Evolutionary conservation across 805 yeast species (phyloP).

Genomic region (Starmera caribaea): DNA sequence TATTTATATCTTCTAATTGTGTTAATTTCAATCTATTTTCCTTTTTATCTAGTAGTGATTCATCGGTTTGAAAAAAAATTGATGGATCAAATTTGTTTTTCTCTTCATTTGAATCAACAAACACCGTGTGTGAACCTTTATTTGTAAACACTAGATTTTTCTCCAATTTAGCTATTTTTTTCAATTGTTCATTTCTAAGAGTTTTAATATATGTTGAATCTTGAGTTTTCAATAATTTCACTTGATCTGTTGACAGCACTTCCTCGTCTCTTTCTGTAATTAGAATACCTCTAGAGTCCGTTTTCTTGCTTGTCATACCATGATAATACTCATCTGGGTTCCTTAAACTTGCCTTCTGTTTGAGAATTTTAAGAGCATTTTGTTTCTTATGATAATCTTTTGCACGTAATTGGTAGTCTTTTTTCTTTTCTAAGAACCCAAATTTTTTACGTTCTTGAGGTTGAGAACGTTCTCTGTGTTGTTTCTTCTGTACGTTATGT

Average conservation of each 20-base stretch:
- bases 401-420: constrained; percentile 70
- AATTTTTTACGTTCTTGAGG: constrained; percentile 59
- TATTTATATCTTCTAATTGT: constrained; percentile 39
- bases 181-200: constrained; percentile 57
- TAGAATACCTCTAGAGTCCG: constrained; percentile 64
- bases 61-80: constrained; percentile 61
- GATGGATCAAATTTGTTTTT: constrained; percentile 55
- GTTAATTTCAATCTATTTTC: constrained; percentile 62
- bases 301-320: constrained; percentile 68
- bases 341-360: constrained; percentile 59
- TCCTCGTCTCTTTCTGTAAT: constrained; percentile 58
- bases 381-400: constrained; percentile 51
- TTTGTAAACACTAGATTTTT: constrained; percentile 40
- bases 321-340: constrained; percentile 97
- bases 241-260: constrained; percentile 60
- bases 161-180: constrained; percentile 45
- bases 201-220: constrained; percentile 82
- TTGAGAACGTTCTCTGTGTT: constrained; percentile 91
- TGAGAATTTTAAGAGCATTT: constrained; percentile 54
- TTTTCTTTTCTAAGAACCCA: constrained; percentile 91
- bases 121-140: constrained; percentile 75
- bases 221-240: constrained; percentile 78
- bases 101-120: constrained; percentile 57
- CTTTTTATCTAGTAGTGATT: constrained; percentile 45
- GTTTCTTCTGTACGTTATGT: constrained; percentile 91